phyloP scores from a whole-genome alignment of 2,329 filamentous ascomycete species.

The Penicillium sp. region DNA sequence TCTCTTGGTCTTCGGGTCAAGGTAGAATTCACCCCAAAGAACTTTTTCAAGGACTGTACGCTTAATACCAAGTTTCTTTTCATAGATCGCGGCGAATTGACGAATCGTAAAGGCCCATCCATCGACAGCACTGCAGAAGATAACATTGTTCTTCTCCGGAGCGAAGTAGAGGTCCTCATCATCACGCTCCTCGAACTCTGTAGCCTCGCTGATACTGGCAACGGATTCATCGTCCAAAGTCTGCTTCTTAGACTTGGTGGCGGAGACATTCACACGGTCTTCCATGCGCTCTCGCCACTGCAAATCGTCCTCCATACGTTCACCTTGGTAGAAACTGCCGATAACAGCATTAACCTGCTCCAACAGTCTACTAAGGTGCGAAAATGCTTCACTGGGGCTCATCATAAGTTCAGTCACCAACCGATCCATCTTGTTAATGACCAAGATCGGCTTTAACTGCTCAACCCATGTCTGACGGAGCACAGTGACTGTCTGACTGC shows the following conservation, averaged over 20 bases:
- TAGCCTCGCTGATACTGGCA: slow-evolving; percentile 50
- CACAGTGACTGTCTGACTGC: slow-evolving; percentile 97
- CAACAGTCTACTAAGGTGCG: slow-evolving; percentile 82
- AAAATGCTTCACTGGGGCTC: slow-evolving; percentile 85
- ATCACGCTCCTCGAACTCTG: slow-evolving; percentile 81
- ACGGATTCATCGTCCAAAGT: slow-evolving; percentile 49
- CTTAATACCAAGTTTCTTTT: slow-evolving; percentile 96
- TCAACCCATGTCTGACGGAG: slow-evolving; percentile 93
- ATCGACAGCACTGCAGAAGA: slow-evolving; percentile 95
- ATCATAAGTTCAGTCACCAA: slow-evolving; percentile 93
- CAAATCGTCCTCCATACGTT: slow-evolving; percentile 97
- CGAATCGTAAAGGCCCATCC: slow-evolving; percentile 98
- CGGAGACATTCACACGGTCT: slow-evolving; percentile 73
- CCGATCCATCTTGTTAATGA: slow-evolving; percentile 98
- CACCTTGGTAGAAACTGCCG: slow-evolving; percentile 95
- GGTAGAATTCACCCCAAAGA: slow-evolving; percentile 93
- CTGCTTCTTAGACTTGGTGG: slow-evolving; percentile 48
- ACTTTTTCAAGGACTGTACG: slow-evolving; percentile 85
- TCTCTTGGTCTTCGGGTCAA: slow-evolving; percentile 96
- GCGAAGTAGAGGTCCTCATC: slow-evolving; percentile 98
- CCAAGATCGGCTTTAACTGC: slow-evolving; percentile 88
- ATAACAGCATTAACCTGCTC: slow-evolving; percentile 98
- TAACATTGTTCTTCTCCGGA: slow-evolving; percentile 97
- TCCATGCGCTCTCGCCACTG: slow-evolving; percentile 95
- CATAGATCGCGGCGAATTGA: slow-evolving; percentile 90